phyloP scores from a whole-genome alignment of 176 grass and related monocot genomes.

The bread wheat (Triticum aestivum) region IWGSC_CS_RefSeq_v2.1 NC_057794.1:62386509-62387008 shows the following conservation, averaged over 20 bases:
- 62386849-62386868: not conserved
- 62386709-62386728: not conserved
- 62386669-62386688: not conserved
- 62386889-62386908: no score
- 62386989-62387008: no score
- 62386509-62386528: not conserved
- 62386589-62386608: not conserved
- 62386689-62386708: not conserved
- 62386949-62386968: no score
- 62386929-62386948: no score
- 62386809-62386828: not conserved
- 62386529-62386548: not conserved
- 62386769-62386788: not conserved
- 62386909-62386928: no score
- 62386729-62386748: not conserved
- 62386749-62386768: not conserved
- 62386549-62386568: no score
- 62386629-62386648: not conserved
- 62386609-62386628: not conserved
- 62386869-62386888: no score
- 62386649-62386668: not conserved
- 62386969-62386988: no score
- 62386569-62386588: not conserved
- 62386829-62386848: not conserved
- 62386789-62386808: not conserved